Evolutionary conservation across 805 yeast genomes (phyloP).

Genomic region (Lachancea quebecensis): DNA sequence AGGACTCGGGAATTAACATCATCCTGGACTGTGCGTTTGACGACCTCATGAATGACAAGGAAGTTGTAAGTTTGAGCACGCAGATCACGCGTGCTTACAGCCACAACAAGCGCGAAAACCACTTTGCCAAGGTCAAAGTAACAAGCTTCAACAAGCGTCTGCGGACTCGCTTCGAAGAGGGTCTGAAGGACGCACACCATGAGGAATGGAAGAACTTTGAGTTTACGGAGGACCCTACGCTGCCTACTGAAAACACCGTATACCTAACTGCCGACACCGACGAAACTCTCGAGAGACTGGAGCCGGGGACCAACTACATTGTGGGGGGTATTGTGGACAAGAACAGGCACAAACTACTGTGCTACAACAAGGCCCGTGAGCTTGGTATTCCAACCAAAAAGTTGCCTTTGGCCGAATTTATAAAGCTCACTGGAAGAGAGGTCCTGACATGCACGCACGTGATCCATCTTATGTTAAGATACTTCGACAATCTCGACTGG

Average conservation of each 20-base stretch:
- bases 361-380: conserved; percentile 71
- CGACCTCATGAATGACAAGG: conserved; percentile 75
- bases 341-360: conserved; percentile 75
- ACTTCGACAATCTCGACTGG: conserved; percentile 80
- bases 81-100: conserved; percentile 83
- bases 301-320: conserved; percentile 68
- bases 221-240: conserved; percentile 39
- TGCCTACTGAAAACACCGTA: conserved; percentile 37
- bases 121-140: conserved; percentile 52
- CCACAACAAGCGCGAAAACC: conserved; percentile 56
- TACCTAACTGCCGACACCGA: conserved; percentile 87
- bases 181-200: conserved; percentile 48
- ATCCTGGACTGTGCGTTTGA: conserved; percentile 90
- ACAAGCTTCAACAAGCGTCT: conserved; percentile 62
- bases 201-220: conserved; percentile 60
- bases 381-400: conserved; percentile 67
- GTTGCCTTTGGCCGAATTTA: conserved; percentile 81
- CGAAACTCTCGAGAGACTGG: conserved; percentile 54
- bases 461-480: conserved; percentile 75
- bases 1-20: conserved; percentile 43
- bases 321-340: conserved; percentile 97
- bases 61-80: conserved; percentile 58
- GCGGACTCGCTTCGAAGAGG: conserved; percentile 59
- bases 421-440: conserved; percentile 74
- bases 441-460: conserved; percentile 94